Evolutionary conservation across 352 stramenopile species (phyloP).

Genomic region (Globisporangium polare): DNA sequence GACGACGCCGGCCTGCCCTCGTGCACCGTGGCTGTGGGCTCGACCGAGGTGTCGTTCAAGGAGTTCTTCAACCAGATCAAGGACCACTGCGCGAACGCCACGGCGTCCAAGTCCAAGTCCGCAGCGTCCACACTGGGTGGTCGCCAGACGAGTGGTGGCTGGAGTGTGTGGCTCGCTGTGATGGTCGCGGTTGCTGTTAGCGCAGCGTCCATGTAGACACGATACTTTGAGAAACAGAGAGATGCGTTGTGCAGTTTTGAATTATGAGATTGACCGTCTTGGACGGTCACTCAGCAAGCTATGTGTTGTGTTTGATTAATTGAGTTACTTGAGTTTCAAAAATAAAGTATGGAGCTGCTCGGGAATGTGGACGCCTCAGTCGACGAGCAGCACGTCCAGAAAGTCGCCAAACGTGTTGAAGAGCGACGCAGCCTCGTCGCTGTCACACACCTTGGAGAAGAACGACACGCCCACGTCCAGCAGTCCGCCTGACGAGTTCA

Average conservation of each 20-base stretch:
- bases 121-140: background rate
- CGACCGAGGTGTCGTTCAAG: conserved; percentile 27
- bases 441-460: conserved; percentile 52
- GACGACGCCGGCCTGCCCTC: conserved; percentile 33
- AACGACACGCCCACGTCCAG: conserved; percentile 50
- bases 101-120: conserved; percentile 1
- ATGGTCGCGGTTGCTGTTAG: background rate
- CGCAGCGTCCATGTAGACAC: background rate
- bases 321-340: background rate
- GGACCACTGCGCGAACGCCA: conserved; percentile 12
- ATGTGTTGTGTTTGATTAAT: background rate
- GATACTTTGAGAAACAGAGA: background rate
- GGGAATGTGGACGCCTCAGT: conserved; percentile 11
- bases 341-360: background rate
- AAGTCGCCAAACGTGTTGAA: conserved; percentile 75
- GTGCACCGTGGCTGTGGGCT: conserved; percentile 24
- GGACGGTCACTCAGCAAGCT: background rate
- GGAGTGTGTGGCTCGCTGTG: background rate
- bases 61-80: conserved; percentile 32
- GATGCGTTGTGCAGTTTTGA: background rate
- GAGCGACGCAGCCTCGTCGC: conserved; percentile 49
- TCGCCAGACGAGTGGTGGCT: background rate
- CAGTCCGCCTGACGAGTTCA: conserved; percentile 18
- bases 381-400: conserved; percentile 50
- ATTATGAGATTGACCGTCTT: conserved; percentile 1